Evolutionary conservation across 2,329 filamentous ascomycete genomes (phyloP).

Genomic region (Fusarium sulawesiense): DNA sequence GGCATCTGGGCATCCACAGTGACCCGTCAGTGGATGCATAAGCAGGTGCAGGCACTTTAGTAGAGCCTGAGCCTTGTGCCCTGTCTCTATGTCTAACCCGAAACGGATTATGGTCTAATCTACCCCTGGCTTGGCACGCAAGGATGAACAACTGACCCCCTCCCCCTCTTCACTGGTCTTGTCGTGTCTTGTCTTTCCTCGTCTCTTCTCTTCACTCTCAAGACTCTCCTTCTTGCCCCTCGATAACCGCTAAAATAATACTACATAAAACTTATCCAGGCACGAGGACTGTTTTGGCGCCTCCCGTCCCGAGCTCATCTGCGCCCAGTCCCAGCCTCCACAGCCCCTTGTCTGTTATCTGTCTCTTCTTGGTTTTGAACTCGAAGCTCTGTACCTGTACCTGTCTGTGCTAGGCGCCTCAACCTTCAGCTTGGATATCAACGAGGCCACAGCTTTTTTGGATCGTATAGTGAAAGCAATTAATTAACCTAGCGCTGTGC

Average conservation of each 20-base stretch:
- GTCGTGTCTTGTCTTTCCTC: not conserved
- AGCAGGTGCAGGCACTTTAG: constrained; percentile 45
- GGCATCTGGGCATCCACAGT: constrained; percentile 35
- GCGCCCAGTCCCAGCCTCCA: constrained; percentile 36
- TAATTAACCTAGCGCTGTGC: not conserved
- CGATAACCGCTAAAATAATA: constrained; percentile 10
- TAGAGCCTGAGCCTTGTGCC: constrained; percentile 34
- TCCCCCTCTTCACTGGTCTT: constrained; percentile 5
- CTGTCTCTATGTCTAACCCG: constrained; percentile 23
- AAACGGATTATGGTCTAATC: constrained; percentile 33
- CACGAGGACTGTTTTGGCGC: constrained; percentile 30
- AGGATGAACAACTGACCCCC: constrained; percentile 15
- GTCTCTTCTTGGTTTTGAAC: constrained; percentile 24
- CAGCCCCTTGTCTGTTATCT: constrained; percentile 20
- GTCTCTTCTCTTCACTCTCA: not conserved
- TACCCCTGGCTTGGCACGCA: constrained; percentile 41
- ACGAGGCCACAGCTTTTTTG: constrained; percentile 24
- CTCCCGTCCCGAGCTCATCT: not conserved
- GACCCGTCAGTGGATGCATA: constrained; percentile 37
- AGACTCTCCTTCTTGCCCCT: constrained; percentile 14
- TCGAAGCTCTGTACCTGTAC: constrained; percentile 14
- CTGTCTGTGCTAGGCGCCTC: not conserved
- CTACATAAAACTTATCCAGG: constrained; percentile 22
- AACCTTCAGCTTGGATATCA: constrained; percentile 32
- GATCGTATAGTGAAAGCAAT: constrained; percentile 4